Percentiles rank a stretch among this genome's conserved stretches.
Evolutionary conservation across 2,329 filamentous ascomycete genomes (phyloP).

Genomic region (Fonsecaea nubica): DNA sequence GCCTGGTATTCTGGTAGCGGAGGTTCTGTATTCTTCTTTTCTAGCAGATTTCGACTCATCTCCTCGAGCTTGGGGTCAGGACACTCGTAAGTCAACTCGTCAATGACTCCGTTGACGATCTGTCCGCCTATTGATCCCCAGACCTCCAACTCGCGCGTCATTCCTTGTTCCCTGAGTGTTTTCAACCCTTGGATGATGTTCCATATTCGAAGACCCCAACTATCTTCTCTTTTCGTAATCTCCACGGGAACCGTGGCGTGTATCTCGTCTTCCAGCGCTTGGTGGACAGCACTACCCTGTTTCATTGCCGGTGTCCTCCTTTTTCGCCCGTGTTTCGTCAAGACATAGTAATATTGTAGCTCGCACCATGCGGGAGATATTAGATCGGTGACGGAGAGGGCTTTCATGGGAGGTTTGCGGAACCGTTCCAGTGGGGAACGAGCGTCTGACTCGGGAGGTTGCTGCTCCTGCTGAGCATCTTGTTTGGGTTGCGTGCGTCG

Average conservation of each 20-base stretch:
- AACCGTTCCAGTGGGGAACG: slow-evolving; percentile 77
- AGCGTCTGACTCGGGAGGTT: slow-evolving; percentile 47
- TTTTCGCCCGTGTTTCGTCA: slow-evolving; percentile 78
- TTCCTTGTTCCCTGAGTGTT: slow-evolving; percentile 71
- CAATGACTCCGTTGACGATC: slow-evolving; percentile 87
- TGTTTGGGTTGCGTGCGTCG: slow-evolving; percentile 24
- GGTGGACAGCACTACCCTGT: slow-evolving; percentile 78
- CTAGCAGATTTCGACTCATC: slow-evolving; percentile 60
- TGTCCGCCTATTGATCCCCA: slow-evolving; percentile 86
- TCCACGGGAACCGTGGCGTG: slow-evolving; percentile 77
- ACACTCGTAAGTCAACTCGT: slow-evolving; percentile 78
- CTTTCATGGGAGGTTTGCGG: slow-evolving; percentile 75
- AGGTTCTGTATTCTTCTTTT: slow-evolving; percentile 58
- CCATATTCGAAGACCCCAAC: slow-evolving; percentile 83
- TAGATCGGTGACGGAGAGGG: slow-evolving; percentile 85
- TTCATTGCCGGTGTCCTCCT: slow-evolving; percentile 82
- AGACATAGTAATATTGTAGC: slow-evolving; percentile 86
- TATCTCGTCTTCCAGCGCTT: slow-evolving; percentile 82
- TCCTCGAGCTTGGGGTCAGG: slow-evolving; percentile 75
- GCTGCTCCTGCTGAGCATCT: slow-evolving; percentile 16
- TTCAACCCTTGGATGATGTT: slow-evolving; percentile 87
- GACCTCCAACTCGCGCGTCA: slow-evolving; percentile 78
- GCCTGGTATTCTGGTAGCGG: slow-evolving; percentile 53
- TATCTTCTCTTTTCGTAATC: slow-evolving; percentile 77
- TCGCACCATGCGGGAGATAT: slow-evolving; percentile 95